A percentile compares a stretch with the other conserved stretches of the same genome.
These are phyloP conservation scores for Barnettozyma wickerhamii DNA, from an alignment of 805 yeast species.

Conservation along the genomic window DNA sequence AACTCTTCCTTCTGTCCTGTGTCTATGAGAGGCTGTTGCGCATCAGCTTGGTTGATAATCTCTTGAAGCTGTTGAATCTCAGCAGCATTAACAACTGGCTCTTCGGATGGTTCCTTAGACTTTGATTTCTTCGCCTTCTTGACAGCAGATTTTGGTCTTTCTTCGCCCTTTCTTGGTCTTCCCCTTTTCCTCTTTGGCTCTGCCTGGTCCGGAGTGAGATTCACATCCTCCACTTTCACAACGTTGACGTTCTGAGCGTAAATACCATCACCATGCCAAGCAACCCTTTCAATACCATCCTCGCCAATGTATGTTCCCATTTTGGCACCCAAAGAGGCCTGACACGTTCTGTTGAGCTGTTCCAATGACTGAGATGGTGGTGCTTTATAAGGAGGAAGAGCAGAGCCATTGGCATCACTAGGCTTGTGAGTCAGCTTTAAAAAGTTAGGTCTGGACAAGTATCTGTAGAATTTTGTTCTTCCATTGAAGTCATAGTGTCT, in stretches of 20 bases:
- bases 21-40: background rate
- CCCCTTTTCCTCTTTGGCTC: constrained; percentile 21
- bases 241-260: constrained; percentile 2
- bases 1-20: constrained; percentile 1
- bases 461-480: constrained; percentile 65
- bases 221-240: constrained; percentile 2
- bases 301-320: constrained; percentile 6
- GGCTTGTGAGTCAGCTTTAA: constrained; percentile 27
- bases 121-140: constrained; percentile 10
- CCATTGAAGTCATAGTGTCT: constrained; percentile 72
- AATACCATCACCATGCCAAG: constrained; percentile 15
- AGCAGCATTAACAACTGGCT: background rate
- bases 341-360: constrained; percentile 23
- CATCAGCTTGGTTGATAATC: background rate
- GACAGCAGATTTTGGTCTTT: constrained; percentile 9
- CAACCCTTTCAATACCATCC: constrained; percentile 5
- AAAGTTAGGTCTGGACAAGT: constrained; percentile 44
- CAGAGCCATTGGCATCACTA: constrained; percentile 26
- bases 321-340: constrained; percentile 22
- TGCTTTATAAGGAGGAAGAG: constrained; percentile 18
- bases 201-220: background rate
- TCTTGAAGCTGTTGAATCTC: constrained; percentile 4
- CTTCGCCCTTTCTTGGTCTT: constrained; percentile 25
- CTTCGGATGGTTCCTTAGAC: background rate
- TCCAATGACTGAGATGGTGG: constrained; percentile 8